phyloP scores from a whole-genome alignment of 164 flowering plant genomes.

The Aristolochia californica region DNA sequence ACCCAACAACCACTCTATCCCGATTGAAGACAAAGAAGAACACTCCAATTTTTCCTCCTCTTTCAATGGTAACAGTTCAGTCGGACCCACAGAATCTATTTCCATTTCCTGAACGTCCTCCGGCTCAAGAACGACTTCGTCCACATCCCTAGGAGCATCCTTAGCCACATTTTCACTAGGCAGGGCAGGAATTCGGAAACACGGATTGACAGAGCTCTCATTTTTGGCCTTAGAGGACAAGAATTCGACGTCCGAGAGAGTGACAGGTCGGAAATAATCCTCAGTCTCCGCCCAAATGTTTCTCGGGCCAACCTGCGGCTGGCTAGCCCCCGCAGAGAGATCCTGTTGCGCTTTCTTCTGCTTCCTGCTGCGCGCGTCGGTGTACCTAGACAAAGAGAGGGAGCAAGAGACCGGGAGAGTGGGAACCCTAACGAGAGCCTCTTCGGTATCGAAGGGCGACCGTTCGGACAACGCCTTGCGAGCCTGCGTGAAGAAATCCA shows the following conservation, averaged over 20 bases:
- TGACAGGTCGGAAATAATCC: conserved; percentile 63
- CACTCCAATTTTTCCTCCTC: background rate
- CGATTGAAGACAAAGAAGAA: conserved; percentile 6
- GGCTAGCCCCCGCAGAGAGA: conserved; percentile 8
- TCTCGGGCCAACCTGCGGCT: background rate
- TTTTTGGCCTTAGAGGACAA: conserved; percentile 20
- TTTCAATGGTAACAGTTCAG: background rate
- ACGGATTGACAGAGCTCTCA: conserved; percentile 19
- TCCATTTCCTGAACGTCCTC: conserved; percentile 7
- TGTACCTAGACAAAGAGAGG: conserved; percentile 31
- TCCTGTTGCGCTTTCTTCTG: conserved; percentile 52
- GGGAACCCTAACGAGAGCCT: conserved; percentile 24
- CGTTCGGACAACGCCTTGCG: conserved; percentile 50
- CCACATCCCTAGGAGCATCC: conserved; percentile 1
- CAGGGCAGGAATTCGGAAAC: conserved; percentile 33
- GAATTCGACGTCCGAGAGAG: conserved; percentile 45
- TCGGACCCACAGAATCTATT: conserved; percentile 1
- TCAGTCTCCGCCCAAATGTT: conserved; percentile 66
- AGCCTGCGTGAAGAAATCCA: conserved; percentile 64
- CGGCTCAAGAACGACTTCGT: background rate
- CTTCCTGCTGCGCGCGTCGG: conserved; percentile 35
- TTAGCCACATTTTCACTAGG: conserved; percentile 1
- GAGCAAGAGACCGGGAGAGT: conserved; percentile 59
- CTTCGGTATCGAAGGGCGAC: conserved; percentile 68
- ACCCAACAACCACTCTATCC: conserved; percentile 57